Evolutionary conservation across 225 moss, liverwort and hornwort genomes (phyloP), one percentile per base, ranked within the genome.

Genomic region (Pseudisothecium myosuroides): DNA sequence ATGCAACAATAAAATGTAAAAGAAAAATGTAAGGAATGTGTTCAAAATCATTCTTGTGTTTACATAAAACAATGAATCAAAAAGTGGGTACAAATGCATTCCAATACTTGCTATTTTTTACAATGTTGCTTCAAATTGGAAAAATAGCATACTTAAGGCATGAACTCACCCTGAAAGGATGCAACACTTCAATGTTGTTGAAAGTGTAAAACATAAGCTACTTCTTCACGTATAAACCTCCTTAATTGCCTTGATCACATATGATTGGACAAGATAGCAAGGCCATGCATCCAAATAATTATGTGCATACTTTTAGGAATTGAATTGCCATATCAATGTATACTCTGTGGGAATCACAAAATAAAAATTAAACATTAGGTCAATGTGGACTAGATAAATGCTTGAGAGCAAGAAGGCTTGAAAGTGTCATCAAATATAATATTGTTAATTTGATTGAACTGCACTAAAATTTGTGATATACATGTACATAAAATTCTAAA

Each of bases 381-480:
- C 6, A 27, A 3, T 17, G 43, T 5, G 1, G 28, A 43, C 3
- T 2, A 43, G 9, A 45, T 72, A 43, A 73, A 73, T 28, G 6
- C 45, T 73, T 0, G 2, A 43, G 9, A 27, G 2, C 2, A 27
- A 1, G 10, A 43, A 15, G 5, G 9, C 16, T 28, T 28, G 16
- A 73, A 5, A 45, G 2, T 6, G 2, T 17, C 4, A 45, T 45
- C 3, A 17, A 6, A 29, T 17, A 29, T 10, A 29, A 29, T 29
- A 11, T 10, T 23, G 7, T 13, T 23, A 23, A 68, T 23, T n/a
- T n/a, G 0, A 1, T 0, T 39, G 0, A 7, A n/a, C 7, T n/a
- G 68, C 4, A 5, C 37, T 6, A n/a, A 19, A 7, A 23, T 68
- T 7, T n/a, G 23, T 22, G 12, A 39, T 1, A n/a, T 6, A 12